These are phyloP conservation scores for Lentinus tigrinus DNA, from an alignment of 768 basidiomycete species.

Conservation along the genomic window DNA sequence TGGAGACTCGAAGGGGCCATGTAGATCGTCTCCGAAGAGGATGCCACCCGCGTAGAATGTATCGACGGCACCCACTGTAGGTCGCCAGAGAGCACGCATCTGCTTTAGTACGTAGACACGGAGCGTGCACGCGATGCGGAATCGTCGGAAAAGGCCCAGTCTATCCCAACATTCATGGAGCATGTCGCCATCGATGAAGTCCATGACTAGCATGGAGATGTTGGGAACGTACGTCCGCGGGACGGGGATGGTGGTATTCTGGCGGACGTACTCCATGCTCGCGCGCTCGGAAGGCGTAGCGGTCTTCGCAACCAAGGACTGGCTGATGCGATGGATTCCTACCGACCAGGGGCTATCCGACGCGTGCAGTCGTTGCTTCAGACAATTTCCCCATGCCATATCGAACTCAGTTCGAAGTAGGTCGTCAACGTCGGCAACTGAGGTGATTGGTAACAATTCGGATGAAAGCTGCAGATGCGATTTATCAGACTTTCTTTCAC, in stretches of 20 bases:
- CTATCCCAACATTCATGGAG: slow-evolving; percentile 17
- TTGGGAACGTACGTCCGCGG: background rate
- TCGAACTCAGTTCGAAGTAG: background rate
- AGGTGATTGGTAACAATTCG: background rate
- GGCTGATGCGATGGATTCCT: slow-evolving; percentile 4
- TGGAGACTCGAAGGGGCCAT: background rate
- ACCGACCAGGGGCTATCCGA: background rate
- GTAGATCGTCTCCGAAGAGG: slow-evolving; percentile 9
- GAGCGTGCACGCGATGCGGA: slow-evolving; percentile 21
- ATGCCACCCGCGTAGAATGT: slow-evolving; percentile 1
- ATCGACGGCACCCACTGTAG: background rate
- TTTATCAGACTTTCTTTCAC: background rate
- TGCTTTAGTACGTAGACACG: slow-evolving; percentile 19
- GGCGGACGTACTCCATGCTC: slow-evolving; percentile 14
- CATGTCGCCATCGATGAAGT: slow-evolving; percentile 17
- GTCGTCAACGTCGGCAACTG: background rate
- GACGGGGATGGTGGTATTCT: slow-evolving; percentile 14
- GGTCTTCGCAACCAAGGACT: slow-evolving; percentile 1
- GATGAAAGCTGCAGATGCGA: background rate
- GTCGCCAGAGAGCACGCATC: slow-evolving; percentile 6
- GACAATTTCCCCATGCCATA: background rate
- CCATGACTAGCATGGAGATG: slow-evolving; percentile 13
- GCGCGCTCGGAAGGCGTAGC: background rate
- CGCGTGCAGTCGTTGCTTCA: background rate
- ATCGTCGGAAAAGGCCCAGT: slow-evolving; percentile 7